phyloP scores from a whole-genome alignment of 495 filamentous ascomycete genomes.

The Neurospora sp. region DNA sequence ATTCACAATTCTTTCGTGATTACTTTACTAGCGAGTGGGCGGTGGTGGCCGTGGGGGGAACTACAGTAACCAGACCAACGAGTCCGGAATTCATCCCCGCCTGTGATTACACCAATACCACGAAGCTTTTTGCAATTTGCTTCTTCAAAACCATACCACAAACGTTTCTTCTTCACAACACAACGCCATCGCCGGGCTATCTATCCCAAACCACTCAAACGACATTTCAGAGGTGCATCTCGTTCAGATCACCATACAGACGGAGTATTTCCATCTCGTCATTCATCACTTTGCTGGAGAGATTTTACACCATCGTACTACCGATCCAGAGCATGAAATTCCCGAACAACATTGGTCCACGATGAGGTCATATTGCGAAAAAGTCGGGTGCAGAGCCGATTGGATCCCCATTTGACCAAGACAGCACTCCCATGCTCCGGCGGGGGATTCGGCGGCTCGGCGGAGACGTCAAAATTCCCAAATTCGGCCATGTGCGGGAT shows the following conservation, averaged over 20 bases:
- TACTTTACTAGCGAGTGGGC: neutral
- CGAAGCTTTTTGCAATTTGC: neutral
- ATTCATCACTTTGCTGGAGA: neutral
- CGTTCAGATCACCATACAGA: neutral
- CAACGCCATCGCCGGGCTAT: neutral
- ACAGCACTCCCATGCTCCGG: neutral
- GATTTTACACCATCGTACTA: neutral
- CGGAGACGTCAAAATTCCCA: neutral
- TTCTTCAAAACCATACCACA: neutral
- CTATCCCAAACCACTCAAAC: neutral
- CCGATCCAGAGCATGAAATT: neutral
- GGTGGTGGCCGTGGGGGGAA: neutral
- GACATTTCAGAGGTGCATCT: neutral
- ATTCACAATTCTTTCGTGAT: neutral
- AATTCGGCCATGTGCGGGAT: neutral
- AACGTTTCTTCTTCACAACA: neutral
- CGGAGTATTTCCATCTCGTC: neutral
- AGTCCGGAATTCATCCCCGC: neutral
- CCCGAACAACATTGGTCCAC: conserved; percentile 1
- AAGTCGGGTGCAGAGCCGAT: conserved; percentile 1
- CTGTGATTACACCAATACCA: neutral
- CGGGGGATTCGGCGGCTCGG: neutral
- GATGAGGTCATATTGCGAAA: conserved; percentile 15
- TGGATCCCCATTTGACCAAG: neutral
- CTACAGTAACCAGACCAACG: neutral